Base-by-base conservation (phyloP, 2,329 filamentous ascomycete species). In the Penicillium polonicum region DNA sequence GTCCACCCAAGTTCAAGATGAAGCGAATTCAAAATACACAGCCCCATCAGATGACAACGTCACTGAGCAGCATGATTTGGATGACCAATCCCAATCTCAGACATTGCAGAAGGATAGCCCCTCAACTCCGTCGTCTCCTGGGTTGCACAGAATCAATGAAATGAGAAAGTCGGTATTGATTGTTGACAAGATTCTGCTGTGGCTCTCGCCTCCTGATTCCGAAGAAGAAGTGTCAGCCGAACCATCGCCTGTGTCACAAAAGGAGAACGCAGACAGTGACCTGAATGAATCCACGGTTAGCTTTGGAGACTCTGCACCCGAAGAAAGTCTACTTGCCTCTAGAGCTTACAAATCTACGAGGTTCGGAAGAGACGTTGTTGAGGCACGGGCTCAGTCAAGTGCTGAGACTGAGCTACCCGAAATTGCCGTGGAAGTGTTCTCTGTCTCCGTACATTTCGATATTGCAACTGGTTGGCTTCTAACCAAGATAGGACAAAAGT, bases 391-490 rank as follows among this genome's bases (percentile, higher is more conserved):
- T 15, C 50, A 60, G 2, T 7, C 51, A 2, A 52, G 50, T n/a
- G 21, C 48, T 13, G 51, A 27, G 8, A 50, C 42, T 10, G 46
- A 57, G 15, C 10, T 51, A 4, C 52, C 65, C 23, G 60, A 65
- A 5, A 57, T 76, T 23, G 65, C 64, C 13, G 57, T 75, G 44
- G 74, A 76, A 45, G 60, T 78, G 5, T 65, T 63, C 12, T 70
- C 69, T 7, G 49, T 67, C 17, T 61, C 65, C 2, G 45, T 75
- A 10, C 71, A 72, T 39, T 71, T 77, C 50, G 76, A 78, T 59
- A 76, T 76, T 55, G 68, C 76, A 25, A 73, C 67, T 48, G 76
- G 75, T 5, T 78, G 75, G 75, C 68, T 78, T 52, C 57, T 77
- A 19, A 60, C 66, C 33, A 78, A 76, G 53, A 65, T 73, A 55